Percentiles rank a stretch among this genome's conserved stretches.
These are phyloP conservation scores for Gilbertella persicaria DNA, from an alignment of 371 early-diverging fungal species.

Conservation along the genomic window DNA sequence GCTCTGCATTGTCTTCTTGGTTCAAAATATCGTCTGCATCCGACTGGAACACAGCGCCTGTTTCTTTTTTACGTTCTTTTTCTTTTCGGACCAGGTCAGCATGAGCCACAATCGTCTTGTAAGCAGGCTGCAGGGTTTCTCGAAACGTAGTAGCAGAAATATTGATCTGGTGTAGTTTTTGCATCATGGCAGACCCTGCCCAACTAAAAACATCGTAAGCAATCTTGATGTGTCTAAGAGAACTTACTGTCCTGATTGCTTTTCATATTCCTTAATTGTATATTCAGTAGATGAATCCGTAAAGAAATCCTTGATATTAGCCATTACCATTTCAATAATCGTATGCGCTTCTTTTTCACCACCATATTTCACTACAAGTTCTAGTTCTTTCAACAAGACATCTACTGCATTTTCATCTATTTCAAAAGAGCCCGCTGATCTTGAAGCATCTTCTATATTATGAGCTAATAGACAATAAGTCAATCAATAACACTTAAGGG, in stretches of 20 bases:
- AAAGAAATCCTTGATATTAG: conserved; percentile 22
- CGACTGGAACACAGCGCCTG: not conserved
- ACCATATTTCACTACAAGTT: conserved; percentile 22
- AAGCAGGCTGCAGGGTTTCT: conserved; percentile 28
- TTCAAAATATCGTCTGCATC: not conserved
- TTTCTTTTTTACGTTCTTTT: conserved; percentile 10
- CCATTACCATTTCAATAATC: conserved; percentile 20
- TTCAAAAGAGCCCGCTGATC: conserved; percentile 57
- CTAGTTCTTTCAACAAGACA: conserved; percentile 39
- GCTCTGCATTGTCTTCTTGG: not conserved
- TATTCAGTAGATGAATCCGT: conserved; percentile 18
- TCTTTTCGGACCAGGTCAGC: conserved; percentile 33
- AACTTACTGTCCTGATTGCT: conserved; percentile 41
- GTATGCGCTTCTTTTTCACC: conserved; percentile 29
- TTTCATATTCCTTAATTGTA: conserved; percentile 41
- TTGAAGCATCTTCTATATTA: conserved; percentile 61
- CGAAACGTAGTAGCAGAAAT: conserved; percentile 23
- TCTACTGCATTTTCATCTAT: conserved; percentile 43
- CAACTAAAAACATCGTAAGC: no score
- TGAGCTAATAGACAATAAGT: conserved; percentile 28
- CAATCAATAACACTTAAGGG: not conserved
- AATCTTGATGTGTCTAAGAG: not conserved
- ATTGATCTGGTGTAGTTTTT: conserved; percentile 22
- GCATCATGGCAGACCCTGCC: conserved; percentile 36
- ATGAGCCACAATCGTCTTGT: conserved; percentile 13